Evolutionary conservation across 192 early-diverging fungal genomes (phyloP), one percentile per base, ranked within the genome.

Genomic region (Backusella sp.): DNA sequence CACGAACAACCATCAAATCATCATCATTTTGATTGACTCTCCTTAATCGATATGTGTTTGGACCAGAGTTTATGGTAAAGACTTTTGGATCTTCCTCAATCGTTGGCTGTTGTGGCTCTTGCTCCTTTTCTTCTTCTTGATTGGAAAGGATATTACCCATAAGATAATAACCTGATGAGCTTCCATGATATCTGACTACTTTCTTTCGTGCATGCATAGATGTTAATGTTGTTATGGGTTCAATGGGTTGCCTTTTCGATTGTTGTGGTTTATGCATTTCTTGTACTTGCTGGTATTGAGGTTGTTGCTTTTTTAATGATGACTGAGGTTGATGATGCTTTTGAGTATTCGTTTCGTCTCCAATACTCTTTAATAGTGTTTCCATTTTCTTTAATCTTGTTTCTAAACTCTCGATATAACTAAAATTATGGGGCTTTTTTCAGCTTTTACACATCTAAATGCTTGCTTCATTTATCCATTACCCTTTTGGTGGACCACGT

Each of bases 401-500:
- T 65, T 81, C 80, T 19, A 81, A 37, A 42, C 70, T 81, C 15
- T 77, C 80, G n/a, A 81, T 81, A 56, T 81, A 79, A 15, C 77
- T 79, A 70, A 4, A 35, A 34, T 5, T 15, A 9, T 17, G 15
- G 32, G 32, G 32, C 4, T 17, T 68, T 67, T 37, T 68, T 26
- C 2, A 28, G 14, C 5, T n/a, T 35, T 7, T n/a, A 32, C 4
- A 73, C 62, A 19, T 62, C 5, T 1, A 49, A 32, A 32, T 6
- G 3, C 6, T 62, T 28, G 21, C 4, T 21, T 21, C 23, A 19
- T 37, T 23, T 19, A 49, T 49, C 1, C 17, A 49, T 78, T 79
- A 81, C 73, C 80, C 80, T 71, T 81, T 81, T 37, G 80, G 80
- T 12, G 80, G 80, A 3, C 80, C 80, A 42, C 80, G 42, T 46